Base-by-base conservation (phyloP, 306 rosid genomes). In the Canavalia gladiata region DNA sequence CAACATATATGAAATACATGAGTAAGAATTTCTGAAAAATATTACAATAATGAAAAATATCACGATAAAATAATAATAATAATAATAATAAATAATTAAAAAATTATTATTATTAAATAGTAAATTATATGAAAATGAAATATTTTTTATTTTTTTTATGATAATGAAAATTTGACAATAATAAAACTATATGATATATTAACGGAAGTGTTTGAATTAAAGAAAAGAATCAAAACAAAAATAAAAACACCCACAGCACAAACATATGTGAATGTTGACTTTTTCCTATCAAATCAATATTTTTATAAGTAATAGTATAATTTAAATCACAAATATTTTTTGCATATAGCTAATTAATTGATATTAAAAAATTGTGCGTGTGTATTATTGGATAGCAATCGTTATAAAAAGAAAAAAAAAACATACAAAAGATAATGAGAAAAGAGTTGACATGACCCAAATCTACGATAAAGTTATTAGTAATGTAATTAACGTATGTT, bases 151-250 rank as follows among this genome's bases (percentile, higher is more conserved):
- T 68, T 5, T n/a, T 11, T 35, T 46, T 10, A 51, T 45, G 39
- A 76, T 60, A 45, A 37, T 6, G 13, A 60, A 55, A 29, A 71
- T 33, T 46, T 10, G n/a, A 60, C 55, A 29, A 80, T 60, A 50
- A 5, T 59, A 5, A 8, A 8, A 37, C 51, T 60, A 37, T 71
- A 39, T 63, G 1, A 13, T 71, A 33, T 18, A 18, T 18, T 18
- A 18, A 18, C 25, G 25, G 25, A 18, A 18, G 25, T 18, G 25
- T 18, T 18, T 18, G 25, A 18, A 18, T 18, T 18, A 70, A 80
- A 63, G 72, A 80, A 70, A 56, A 29, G 6, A 18, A 28, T 29
- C 10, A 39, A 54, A 56, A 43, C 33, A 41, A 41, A 28, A 41
- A 56, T 18, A 18, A 18, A 18, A 18, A 18, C 25, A 18, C 25